Base-by-base conservation (phyloP, 805 yeast species). In the Ogataea paraovalis region DNA sequence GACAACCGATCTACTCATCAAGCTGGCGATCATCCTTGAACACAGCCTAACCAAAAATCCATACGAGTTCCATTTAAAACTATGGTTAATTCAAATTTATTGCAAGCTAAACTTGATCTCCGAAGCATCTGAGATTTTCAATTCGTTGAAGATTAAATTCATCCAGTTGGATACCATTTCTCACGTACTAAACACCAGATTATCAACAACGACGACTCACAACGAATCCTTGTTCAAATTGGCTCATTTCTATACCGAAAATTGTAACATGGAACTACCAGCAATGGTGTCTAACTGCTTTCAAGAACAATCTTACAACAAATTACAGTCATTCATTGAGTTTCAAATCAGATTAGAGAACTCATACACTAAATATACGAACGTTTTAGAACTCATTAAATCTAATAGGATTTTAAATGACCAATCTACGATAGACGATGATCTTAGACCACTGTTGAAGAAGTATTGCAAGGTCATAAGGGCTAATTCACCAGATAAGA, bases 131-230 rank as follows among this genome's bases (percentile, higher is more conserved):
- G 60, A 63, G 7, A 77, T 80, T 41, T 89, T 76, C 61, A 64
- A 73, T 14, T 59, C 70, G 1, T 64, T 91, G 44, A 78, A 80
- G 33, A 77, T 89, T 55, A 87, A 85, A 59, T 82, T 83, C 67
- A 65, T 90, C 8, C 98, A 92, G 65, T 71, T 75, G 43, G 97
- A 91, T 58, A 77, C 87, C 0, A 62, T 86, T 41, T 76, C 83
- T 12, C 77, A 80, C 51, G 72, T 76, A 51, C 56, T 83, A 9
- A 65, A 73, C 9, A 70, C 80, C 0, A 72, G 87, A 42, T 54
- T 72, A 22, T 69, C 82, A 1, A 59, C 79, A 0, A 51, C 73
- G 1, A 66, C 71, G 14, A 57, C 63, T 2, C 67, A 69, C 20
- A 56, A 68, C 14, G 63, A 48, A 6, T 46, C 55, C 22, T 55